These are phyloP conservation scores for Triglochin maritima DNA, from an alignment of 106 monocot species.

Conservation along the genomic window DNA sequence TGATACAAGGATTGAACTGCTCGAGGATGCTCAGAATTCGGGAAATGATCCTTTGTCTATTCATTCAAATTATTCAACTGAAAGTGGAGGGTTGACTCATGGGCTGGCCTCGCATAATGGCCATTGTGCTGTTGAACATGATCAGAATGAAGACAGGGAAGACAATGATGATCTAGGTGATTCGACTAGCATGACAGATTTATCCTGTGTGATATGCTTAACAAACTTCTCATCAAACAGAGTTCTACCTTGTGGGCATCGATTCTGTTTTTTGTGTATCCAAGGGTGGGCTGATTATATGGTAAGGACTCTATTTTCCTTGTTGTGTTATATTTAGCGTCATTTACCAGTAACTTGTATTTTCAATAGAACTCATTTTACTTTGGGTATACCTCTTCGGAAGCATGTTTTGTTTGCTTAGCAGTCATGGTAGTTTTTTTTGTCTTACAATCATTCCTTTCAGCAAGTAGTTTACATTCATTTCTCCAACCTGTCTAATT, in stretches of 20 bases:
- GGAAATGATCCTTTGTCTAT: background rate
- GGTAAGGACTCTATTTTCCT: slow-evolving; percentile 29
- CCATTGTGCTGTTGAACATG: slow-evolving; percentile 2
- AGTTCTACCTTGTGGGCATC: slow-evolving; percentile 81
- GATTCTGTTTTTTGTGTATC: slow-evolving; percentile 88
- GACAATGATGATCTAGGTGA: slow-evolving; percentile 7
- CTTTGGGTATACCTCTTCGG: too few species aligned
- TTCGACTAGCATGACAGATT: slow-evolving; percentile 8
- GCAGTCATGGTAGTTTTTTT: too few species aligned
- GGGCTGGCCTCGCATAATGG: slow-evolving; percentile 6
- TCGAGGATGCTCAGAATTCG: slow-evolving; percentile 5
- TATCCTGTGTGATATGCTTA: slow-evolving; percentile 93
- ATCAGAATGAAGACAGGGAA: slow-evolving; percentile 13
- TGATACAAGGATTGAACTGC: slow-evolving; percentile 3
- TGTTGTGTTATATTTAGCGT: background rate
- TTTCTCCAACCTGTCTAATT: too few species aligned
- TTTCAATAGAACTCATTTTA: too few species aligned
- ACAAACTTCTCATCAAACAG: slow-evolving; percentile 70
- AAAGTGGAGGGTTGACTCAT: background rate
- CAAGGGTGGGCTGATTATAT: slow-evolving; percentile 65
- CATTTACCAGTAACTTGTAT: background rate
- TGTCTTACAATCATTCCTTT: too few species aligned
- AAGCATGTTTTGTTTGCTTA: too few species aligned
- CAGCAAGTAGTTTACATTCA: too few species aligned
- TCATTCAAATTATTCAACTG: slow-evolving; percentile 2